phyloP scores from a whole-genome alignment of 2,329 filamentous ascomycete genomes.

The Verticillium albo-atrum region DNA sequence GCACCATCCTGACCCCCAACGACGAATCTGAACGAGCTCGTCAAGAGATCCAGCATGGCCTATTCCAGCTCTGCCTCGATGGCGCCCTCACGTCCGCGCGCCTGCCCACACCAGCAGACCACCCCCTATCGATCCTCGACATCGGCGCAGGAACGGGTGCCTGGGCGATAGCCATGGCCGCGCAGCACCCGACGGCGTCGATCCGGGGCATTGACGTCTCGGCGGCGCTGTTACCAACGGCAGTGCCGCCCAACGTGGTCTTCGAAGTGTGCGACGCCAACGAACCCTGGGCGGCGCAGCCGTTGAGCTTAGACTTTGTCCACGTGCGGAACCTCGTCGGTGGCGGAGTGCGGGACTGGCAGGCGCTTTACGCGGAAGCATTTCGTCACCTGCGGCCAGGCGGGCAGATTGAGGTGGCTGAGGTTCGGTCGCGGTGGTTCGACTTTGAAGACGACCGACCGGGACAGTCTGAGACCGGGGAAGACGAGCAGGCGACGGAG shows the following conservation, averaged over 20 bases:
- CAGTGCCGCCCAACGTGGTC: slow-evolving; percentile 53
- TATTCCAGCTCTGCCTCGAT: slow-evolving; percentile 28
- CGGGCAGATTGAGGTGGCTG: slow-evolving; percentile 39
- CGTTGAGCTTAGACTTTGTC: slow-evolving; percentile 32
- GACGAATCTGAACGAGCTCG: slow-evolving; percentile 26
- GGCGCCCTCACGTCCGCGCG: slow-evolving; percentile 24
- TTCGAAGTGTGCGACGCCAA: slow-evolving; percentile 57
- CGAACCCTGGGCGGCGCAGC: slow-evolving; percentile 30
- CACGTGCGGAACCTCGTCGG: slow-evolving; percentile 38
- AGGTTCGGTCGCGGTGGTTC: slow-evolving; percentile 34
- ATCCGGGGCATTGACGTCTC: slow-evolving; percentile 37
- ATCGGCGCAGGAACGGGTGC: slow-evolving; percentile 36
- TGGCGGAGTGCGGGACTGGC: slow-evolving; percentile 40
- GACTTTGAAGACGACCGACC: slow-evolving; percentile 28
- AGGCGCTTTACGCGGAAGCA: slow-evolving; percentile 26
- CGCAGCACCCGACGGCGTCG: slow-evolving; percentile 30
- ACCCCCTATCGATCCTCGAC: slow-evolving; percentile 29
- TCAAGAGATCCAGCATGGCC: slow-evolving; percentile 25
- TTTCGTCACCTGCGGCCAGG: slow-evolving; percentile 37
- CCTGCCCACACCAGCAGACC: slow-evolving; percentile 14
- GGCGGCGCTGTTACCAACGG: slow-evolving; percentile 31
- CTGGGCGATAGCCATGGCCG: slow-evolving; percentile 39
- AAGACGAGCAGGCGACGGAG: background rate
- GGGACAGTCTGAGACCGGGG: background rate
- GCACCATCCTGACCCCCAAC: slow-evolving; percentile 26